These are phyloP conservation scores for Entomortierella lignicola DNA, from an alignment of 192 early-diverging fungal genomes.

Conservation along the genomic window DNA sequence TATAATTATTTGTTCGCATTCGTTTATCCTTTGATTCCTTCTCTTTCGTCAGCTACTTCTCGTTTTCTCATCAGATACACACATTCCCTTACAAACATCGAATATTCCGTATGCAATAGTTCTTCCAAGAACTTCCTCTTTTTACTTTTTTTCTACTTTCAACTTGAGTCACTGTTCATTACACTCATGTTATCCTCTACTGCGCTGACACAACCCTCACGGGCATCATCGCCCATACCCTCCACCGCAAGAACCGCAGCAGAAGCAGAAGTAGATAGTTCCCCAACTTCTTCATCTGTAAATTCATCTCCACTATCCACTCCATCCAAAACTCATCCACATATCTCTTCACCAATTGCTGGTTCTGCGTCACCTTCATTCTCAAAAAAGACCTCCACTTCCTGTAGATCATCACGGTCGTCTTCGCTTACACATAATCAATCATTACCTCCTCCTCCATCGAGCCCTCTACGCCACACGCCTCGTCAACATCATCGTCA, in stretches of 20 bases:
- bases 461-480: background rate
- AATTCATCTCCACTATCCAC: background rate
- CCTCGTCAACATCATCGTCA: slow-evolving; percentile 13
- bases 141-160: background rate
- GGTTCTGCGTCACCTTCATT: background rate
- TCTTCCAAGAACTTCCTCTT: background rate
- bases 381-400: background rate
- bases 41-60: background rate
- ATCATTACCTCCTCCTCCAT: background rate
- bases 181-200: slow-evolving; percentile 1
- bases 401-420: background rate
- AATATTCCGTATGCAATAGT: background rate
- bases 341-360: background rate
- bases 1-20: background rate
- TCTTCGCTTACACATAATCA: background rate
- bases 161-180: background rate
- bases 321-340: background rate
- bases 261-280: background rate
- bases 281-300: background rate
- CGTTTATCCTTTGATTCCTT: background rate
- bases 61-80: background rate
- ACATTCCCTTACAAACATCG: background rate
- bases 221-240: background rate
- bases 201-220: background rate
- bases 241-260: background rate